These are phyloP conservation scores for Collybiopsis luxurians DNA, from an alignment of 768 basidiomycete species.

Conservation along the genomic window DNA sequence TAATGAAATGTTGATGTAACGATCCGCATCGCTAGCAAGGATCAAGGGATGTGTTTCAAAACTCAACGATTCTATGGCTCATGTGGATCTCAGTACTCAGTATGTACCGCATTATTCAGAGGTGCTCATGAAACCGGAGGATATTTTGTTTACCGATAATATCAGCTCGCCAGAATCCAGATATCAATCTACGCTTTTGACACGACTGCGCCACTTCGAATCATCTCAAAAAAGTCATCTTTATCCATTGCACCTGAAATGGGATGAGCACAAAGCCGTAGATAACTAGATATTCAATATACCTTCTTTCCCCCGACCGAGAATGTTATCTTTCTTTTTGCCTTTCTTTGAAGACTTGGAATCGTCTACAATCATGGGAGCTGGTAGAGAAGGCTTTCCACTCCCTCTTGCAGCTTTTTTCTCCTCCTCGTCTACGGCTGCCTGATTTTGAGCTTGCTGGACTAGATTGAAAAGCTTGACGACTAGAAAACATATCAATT, in stretches of 20 bases:
- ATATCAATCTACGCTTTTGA: constrained; percentile 50
- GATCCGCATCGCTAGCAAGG: no score
- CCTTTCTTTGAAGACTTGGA: constrained; percentile 45
- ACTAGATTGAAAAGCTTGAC: constrained; percentile 88
- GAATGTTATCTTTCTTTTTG: constrained; percentile 51
- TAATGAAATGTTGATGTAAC: no score
- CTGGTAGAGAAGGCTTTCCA: constrained; percentile 71
- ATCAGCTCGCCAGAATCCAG: no score
- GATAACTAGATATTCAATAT: constrained; percentile 19
- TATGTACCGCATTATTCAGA: no score
- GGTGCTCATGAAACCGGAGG: no score
- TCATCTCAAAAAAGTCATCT: constrained; percentile 81
- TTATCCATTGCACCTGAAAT: constrained; percentile 54
- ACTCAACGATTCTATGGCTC: no score
- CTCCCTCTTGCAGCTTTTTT: constrained; percentile 62
- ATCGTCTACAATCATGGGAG: constrained; percentile 54
- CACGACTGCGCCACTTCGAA: constrained; percentile 77
- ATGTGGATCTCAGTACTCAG: no score
- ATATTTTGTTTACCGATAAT: no score
- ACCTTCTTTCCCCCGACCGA: constrained; percentile 61
- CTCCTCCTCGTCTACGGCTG: constrained; percentile 50
- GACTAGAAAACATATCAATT: constrained; percentile 34
- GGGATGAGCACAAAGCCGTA: constrained; percentile 4
- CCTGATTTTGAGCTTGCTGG: constrained; percentile 71
- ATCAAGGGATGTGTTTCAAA: no score